Evolutionary conservation across 2,329 filamentous ascomycete species (phyloP).

Genomic region (Colletotrichum sp.): DNA sequence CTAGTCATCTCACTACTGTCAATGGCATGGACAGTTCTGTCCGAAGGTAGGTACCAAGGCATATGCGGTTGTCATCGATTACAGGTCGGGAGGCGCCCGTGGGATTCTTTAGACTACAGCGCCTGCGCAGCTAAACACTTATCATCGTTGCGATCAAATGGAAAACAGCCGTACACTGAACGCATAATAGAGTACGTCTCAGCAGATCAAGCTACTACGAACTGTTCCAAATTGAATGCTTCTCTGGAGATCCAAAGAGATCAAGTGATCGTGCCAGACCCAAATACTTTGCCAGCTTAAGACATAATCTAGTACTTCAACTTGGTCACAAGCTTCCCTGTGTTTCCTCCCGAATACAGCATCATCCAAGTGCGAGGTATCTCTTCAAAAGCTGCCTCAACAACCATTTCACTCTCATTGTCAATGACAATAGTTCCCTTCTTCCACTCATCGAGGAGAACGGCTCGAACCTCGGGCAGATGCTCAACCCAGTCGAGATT

Average conservation of each 20-base stretch:
- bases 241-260: background rate
- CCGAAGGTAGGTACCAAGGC: background rate
- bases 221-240: accelerated
- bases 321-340: background rate
- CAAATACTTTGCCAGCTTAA: background rate
- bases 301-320: background rate
- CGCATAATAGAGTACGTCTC: accelerated
- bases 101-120: accelerated
- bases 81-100: background rate
- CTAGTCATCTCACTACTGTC: background rate
- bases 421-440: background rate
- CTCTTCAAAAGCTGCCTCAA: background rate
- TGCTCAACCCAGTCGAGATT: background rate
- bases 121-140: accelerated
- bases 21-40: no score
- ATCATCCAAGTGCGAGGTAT: background rate
- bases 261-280: background rate
- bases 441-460: background rate
- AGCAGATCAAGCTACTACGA: background rate
- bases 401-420: background rate
- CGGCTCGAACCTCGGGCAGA: background rate
- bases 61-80: accelerated
- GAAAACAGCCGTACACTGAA: accelerated
- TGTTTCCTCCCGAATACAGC: background rate
- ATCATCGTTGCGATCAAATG: background rate